Conservation (phyloP, 257 asterid genomes). For the Avicennia marina region DNA sequence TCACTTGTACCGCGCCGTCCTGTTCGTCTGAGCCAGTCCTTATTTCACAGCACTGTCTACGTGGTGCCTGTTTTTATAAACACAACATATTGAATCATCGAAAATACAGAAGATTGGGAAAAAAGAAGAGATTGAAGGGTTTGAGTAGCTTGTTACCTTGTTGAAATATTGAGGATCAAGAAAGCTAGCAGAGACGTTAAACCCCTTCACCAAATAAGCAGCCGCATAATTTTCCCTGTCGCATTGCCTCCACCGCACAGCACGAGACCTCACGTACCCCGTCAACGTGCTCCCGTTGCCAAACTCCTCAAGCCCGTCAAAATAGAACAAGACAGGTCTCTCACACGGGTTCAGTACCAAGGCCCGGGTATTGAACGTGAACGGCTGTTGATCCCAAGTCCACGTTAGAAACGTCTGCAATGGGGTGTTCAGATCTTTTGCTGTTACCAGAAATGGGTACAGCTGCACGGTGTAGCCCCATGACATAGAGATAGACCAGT, state of each 20-base stretch:
- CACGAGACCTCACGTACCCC: constrained; percentile 31
- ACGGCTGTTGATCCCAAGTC: constrained; percentile 51
- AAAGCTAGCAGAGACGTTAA: constrained; percentile 42
- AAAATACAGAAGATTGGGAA: no score
- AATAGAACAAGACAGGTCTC: constrained; percentile 43
- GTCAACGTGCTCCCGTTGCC: constrained; percentile 34
- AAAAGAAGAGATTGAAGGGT: no score
- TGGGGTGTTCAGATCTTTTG: constrained; percentile 54
- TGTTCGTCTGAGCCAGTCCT: constrained; percentile 16
- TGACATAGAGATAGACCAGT: constrained; percentile 63
- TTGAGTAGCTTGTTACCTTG: no score
- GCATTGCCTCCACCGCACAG: constrained; percentile 23
- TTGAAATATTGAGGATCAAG: constrained; percentile 46
- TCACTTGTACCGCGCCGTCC: constrained; percentile 34
- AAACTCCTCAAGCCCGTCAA: constrained; percentile 28
- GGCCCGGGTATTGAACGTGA: constrained; percentile 53
- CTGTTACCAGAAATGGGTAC: constrained; percentile 39
- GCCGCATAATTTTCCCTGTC: constrained; percentile 18
- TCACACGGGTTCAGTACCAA: constrained; percentile 46
- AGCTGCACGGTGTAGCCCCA: constrained; percentile 81
- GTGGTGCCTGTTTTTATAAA: constrained; percentile 84
- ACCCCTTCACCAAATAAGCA: constrained; percentile 34
- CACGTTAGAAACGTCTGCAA: constrained; percentile 65
- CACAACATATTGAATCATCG: no score
- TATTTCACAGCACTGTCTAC: constrained; percentile 64